phyloP scores from a whole-genome alignment of 768 basidiomycete genomes.

The Russula griseocarnosa region DNA sequence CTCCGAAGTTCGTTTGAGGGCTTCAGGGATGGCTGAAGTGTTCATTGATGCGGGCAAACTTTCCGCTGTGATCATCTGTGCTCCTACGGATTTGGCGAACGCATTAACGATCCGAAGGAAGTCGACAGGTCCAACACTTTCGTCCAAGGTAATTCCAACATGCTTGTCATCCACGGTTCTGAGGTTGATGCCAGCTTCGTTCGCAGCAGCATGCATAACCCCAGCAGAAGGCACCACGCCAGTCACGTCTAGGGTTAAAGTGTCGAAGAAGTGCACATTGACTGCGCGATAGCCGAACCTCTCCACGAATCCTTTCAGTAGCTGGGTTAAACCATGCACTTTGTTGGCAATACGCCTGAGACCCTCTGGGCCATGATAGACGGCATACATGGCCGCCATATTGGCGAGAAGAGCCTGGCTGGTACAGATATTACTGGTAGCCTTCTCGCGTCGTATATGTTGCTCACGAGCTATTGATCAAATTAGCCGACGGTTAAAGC shows the following conservation, averaged over 20 bases:
- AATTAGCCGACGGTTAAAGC: not conserved
- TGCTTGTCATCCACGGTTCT: constrained; percentile 66
- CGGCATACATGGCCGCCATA: constrained; percentile 98
- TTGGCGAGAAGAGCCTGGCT: constrained; percentile 97
- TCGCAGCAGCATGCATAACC: constrained; percentile 65
- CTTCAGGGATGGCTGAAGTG: constrained; percentile 47
- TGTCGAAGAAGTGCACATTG: constrained; percentile 87
- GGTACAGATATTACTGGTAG: constrained; percentile 98
- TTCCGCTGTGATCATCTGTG: constrained; percentile 44
- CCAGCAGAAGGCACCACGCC: constrained; percentile 51
- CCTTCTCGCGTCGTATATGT: constrained; percentile 96
- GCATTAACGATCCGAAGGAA: constrained; percentile 74
- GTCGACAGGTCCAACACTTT: constrained; percentile 76
- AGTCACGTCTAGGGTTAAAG: constrained; percentile 73
- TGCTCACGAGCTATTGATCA: constrained; percentile 77
- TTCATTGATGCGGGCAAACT: constrained; percentile 43
- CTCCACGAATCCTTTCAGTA: constrained; percentile 65
- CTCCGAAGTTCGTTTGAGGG: constrained; percentile 56
- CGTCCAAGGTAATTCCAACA: constrained; percentile 90
- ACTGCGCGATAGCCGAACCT: constrained; percentile 67
- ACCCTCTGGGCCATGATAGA: constrained; percentile 91
- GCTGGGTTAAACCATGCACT: constrained; percentile 83
- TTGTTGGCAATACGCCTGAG: constrained; percentile 80
- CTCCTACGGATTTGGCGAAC: constrained; percentile 65
- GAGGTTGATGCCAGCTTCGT: constrained; percentile 72